Percentiles rank a stretch among this genome's conserved stretches.
These are phyloP conservation scores for Trametes versicolor DNA, from an alignment of 1,284 basidiomycete species.

Conservation along the genomic window DNA sequence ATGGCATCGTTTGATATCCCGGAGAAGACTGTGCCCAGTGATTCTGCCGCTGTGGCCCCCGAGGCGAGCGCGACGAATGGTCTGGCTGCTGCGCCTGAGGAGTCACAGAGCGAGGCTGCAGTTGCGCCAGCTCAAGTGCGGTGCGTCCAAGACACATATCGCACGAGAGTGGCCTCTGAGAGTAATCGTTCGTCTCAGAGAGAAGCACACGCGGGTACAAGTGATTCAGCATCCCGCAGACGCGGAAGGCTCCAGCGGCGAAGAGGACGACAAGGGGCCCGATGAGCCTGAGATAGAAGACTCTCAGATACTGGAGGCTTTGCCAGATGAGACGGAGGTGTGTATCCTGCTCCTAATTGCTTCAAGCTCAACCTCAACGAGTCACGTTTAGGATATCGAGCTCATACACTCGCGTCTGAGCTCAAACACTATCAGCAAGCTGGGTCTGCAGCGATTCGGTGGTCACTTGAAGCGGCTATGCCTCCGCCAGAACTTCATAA, in stretches of 20 bases:
- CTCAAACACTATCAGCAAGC: constrained; percentile 58
- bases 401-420: constrained; percentile 87
- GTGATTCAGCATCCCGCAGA: constrained; percentile 27
- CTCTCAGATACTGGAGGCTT: constrained; percentile 57
- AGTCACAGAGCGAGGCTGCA: constrained; percentile 6
- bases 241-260: constrained; percentile 45
- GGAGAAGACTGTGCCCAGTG: constrained; percentile 9
- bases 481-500: constrained; percentile 90
- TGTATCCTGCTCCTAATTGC: constrained; percentile 23
- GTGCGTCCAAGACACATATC: not conserved
- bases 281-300: constrained; percentile 50
- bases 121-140: constrained; percentile 1
- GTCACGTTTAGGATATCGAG: constrained; percentile 78
- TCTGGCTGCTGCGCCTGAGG: constrained; percentile 6
- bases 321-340: constrained; percentile 76
- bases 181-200: constrained; percentile 15
- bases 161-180: not conserved
- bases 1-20: constrained; percentile 15
- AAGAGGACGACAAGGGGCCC: constrained; percentile 47
- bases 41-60: not conserved
- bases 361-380: not conserved
- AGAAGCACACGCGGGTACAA: constrained; percentile 39
- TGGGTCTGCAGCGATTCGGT: constrained; percentile 80
- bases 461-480: constrained; percentile 79
- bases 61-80: not conserved